Evolutionary conservation across 2,329 filamentous ascomycete species (phyloP).

Genomic region (Trichophyton equinum): DNA sequence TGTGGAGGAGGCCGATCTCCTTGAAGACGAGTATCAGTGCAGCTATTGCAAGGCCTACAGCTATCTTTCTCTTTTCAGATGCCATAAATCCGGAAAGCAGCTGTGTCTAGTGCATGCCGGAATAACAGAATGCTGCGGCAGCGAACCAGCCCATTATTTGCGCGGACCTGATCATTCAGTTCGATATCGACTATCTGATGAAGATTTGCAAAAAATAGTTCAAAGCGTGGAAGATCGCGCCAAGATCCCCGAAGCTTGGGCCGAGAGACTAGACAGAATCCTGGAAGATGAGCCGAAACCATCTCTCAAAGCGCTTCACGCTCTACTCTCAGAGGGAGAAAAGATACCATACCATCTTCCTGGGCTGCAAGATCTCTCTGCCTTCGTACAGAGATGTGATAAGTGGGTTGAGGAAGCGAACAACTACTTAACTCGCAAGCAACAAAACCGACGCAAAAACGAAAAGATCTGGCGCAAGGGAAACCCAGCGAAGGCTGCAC

Average conservation of each 20-base stretch:
- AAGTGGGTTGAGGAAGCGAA: constrained; percentile 97
- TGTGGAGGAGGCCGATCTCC: constrained; percentile 59
- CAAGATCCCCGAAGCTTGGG: constrained; percentile 73
- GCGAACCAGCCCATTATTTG: constrained; percentile 53
- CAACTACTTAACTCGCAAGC: constrained; percentile 91
- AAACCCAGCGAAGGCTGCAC: constrained; percentile 56
- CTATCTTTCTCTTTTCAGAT: constrained; percentile 83
- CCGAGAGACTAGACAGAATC: constrained; percentile 73
- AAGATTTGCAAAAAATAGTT: constrained; percentile 52
- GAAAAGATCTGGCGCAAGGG: constrained; percentile 74
- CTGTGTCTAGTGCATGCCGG: constrained; percentile 76
- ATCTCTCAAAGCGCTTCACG: constrained; percentile 71
- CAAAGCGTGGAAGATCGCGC: constrained; percentile 79
- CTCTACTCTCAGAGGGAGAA: constrained; percentile 82
- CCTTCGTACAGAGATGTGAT: constrained; percentile 91
- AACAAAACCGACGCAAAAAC: constrained; percentile 91
- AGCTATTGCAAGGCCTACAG: constrained; percentile 82
- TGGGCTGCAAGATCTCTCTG: constrained; percentile 66
- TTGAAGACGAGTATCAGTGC: constrained; percentile 89
- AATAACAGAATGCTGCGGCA: constrained; percentile 64
- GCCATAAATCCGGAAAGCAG: constrained; percentile 65
- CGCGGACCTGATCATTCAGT: constrained; percentile 59
- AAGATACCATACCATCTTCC: constrained; percentile 84
- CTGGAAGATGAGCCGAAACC: constrained; percentile 75
- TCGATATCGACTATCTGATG: constrained; percentile 63